Evolutionary conservation across 306 rosid species (phyloP), one percentile per base, ranked within the genome.

Genomic region (Lathyrus oleraceus): DNA sequence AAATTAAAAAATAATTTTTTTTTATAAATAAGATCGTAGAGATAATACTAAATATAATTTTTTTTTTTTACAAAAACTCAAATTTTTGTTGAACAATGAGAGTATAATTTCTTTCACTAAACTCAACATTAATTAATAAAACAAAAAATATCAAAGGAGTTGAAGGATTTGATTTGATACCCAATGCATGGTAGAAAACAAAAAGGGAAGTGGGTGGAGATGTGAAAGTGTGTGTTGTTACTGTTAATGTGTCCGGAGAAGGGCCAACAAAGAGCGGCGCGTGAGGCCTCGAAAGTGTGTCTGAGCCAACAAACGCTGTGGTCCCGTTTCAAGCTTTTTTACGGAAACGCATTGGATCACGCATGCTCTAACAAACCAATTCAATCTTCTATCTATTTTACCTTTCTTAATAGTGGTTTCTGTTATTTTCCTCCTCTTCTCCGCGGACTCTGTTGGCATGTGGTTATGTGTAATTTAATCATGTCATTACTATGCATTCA

Each of bases 221-320:
- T 49, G 57, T 8, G 15, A 51, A 51, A 51, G 57, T 17, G 7
- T 52, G 59, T 52, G 59, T 53, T 20, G 32, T 20, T 53, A 53
- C 15, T 53, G 59, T 53, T 53, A 21, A 11, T 4, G 60, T 53
- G 93, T 85, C 85, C 5, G 44, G 67, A 39, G 65, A 75, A 68
- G 47, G 69, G 67, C 7, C 67, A 79, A 82, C 87, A 86, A 5
- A 70, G 79, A 76, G 83, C 91, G 86, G 91, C 89, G 87, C 95
- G 86, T 88, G 89, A 82, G 87, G 82, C 87, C 88, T 88, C 84
- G 88, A 70, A 58, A 79, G 72, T 78, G 73, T 39, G 15, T 69
- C 19, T 69, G 2, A 65, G 65, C 73, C 70, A 69, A 72, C 81
- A 83, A 83, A 0, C 57, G 57, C 10, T 54, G 65, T 42, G 79